These are phyloP conservation scores for Cornus suecica DNA, from an alignment of 148 eudicot species.

Conservation along the genomic window DNA sequence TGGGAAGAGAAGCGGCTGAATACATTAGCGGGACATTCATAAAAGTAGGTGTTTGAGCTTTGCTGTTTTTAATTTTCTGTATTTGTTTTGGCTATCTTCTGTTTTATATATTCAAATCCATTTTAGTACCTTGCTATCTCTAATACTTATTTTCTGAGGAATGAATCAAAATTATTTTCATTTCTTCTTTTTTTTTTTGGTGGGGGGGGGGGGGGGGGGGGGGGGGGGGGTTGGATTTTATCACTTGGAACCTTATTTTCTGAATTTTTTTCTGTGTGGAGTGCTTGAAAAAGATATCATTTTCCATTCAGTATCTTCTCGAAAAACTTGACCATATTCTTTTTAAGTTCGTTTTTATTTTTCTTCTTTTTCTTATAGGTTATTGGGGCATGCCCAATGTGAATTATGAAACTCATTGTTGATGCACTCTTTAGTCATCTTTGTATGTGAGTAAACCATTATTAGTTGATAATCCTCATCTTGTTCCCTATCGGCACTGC, in stretches of 20 bases:
- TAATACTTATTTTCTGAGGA: too few relatives aligned
- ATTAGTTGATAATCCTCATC: neutral
- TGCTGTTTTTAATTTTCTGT: too few relatives aligned
- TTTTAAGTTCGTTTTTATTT: too few relatives aligned
- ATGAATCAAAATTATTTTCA: too few relatives aligned
- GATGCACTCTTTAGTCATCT: neutral
- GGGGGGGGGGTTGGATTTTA: too few relatives aligned
- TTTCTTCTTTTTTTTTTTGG: too few relatives aligned
- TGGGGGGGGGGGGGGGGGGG: too few relatives aligned
- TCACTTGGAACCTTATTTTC: too few relatives aligned
- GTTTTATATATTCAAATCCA: neutral
- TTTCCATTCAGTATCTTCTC: neutral
- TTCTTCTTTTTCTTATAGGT: neutral
- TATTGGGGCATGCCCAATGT: neutral
- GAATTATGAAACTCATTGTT: neutral
- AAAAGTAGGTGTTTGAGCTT: constrained; percentile 41
- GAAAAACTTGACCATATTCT: neutral
- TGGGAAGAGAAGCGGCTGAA: constrained; percentile 97
- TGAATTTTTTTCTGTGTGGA: neutral
- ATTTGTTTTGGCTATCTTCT: neutral
- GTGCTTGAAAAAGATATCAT: neutral
- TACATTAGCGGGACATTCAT: constrained; percentile 86
- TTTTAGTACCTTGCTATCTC: neutral
- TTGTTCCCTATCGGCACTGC: neutral
- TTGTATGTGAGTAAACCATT: neutral